Conservation (phyloP, 257 asterid species). For the Solanum phureja region DNA sequence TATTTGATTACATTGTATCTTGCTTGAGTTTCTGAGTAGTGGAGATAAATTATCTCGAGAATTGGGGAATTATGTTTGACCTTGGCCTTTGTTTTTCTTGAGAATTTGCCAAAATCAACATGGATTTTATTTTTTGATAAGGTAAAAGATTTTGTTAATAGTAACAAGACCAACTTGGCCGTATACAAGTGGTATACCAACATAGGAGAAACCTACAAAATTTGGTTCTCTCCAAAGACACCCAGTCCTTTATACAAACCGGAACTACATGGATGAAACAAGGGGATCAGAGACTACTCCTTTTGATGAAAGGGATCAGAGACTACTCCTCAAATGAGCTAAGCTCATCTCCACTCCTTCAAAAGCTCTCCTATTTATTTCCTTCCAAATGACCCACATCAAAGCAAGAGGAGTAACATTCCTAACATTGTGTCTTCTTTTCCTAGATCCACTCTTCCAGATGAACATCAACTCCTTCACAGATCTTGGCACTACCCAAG, state of each 20-base stretch:
- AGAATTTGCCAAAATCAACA: not conserved
- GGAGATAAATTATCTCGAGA: not conserved
- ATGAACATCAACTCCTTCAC: not conserved
- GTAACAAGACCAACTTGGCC: not conserved
- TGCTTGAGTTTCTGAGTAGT: not conserved
- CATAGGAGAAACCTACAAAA: not conserved
- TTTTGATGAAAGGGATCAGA: not conserved
- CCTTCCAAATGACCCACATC: not conserved
- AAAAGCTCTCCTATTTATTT: not conserved
- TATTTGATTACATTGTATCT: not conserved
- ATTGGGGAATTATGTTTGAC: not conserved
- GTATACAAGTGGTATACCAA: not conserved
- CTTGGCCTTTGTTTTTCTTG: not conserved
- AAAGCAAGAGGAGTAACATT: not conserved
- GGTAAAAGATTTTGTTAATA: not conserved
- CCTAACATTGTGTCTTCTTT: not conserved
- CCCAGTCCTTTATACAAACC: not conserved
- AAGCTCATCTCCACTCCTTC: not conserved
- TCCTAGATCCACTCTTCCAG: not conserved
- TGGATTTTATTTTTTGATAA: not conserved
- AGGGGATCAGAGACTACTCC: not conserved
- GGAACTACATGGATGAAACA: not conserved
- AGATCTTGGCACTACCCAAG: not conserved
- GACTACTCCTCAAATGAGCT: not conserved
- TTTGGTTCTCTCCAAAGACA: not conserved